phyloP scores from a whole-genome alignment of 2,329 filamentous ascomycete species.

The Phyllosticta ampelicida region DNA sequence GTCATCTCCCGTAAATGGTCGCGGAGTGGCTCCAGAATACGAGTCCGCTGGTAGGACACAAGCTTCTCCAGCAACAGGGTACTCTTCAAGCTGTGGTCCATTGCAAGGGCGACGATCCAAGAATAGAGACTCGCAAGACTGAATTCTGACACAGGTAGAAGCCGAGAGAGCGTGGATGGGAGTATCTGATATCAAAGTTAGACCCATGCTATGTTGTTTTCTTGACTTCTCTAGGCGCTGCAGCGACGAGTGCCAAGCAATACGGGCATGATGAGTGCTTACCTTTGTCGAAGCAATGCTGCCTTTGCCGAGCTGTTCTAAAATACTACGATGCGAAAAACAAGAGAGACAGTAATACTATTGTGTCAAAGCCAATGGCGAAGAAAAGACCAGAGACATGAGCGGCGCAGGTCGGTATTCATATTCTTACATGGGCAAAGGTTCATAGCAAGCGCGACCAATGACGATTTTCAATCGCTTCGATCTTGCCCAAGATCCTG shows the following conservation, averaged over 20 bases:
- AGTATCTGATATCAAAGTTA: not conserved
- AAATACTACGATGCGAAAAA: not conserved
- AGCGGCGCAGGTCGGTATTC: not conserved
- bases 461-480: not conserved
- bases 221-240: too few species aligned
- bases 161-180: not conserved
- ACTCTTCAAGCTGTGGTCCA: slow-evolving; percentile 3
- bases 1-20: not conserved
- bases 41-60: not conserved
- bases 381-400: not conserved
- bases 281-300: not conserved
- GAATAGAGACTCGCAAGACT: not conserved
- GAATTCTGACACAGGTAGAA: not conserved
- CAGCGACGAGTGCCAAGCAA: too few species aligned
- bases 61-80: not conserved
- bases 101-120: not conserved
- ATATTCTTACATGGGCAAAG: not conserved
- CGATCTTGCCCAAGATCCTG: not conserved
- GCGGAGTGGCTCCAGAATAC: not conserved
- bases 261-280: not conserved
- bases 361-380: not conserved
- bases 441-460: not conserved
- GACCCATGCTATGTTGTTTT: not conserved
- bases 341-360: not conserved
- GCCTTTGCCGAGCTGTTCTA: not conserved